A percentile compares a stretch with the other conserved stretches of the same genome.
Conservation (phyloP, 768 basidiomycete genomes). For the Lentinula lateritia region DNA sequence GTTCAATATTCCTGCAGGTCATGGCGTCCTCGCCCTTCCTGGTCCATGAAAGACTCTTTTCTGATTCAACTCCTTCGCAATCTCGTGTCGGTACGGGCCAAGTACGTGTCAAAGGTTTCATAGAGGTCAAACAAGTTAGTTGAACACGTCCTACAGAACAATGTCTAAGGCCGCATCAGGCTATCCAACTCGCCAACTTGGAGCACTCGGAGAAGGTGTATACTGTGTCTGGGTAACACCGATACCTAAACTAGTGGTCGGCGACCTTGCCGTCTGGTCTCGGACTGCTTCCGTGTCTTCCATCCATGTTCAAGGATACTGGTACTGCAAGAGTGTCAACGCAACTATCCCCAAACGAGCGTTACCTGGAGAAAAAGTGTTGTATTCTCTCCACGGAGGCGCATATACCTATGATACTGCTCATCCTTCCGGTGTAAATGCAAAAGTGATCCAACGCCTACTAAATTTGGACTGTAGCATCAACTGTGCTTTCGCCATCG, state of each 20-base stretch:
- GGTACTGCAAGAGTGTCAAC: slow-evolving; percentile 39
- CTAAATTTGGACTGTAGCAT: slow-evolving; percentile 38
- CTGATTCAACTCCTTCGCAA: background rate
- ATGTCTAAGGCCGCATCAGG: slow-evolving; percentile 32
- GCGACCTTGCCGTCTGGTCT: slow-evolving; percentile 37
- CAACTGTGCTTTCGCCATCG: slow-evolving; percentile 50
- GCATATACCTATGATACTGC: slow-evolving; percentile 50
- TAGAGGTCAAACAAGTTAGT: background rate
- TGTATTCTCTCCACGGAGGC: slow-evolving; percentile 59
- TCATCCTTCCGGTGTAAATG: slow-evolving; percentile 43
- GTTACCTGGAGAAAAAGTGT: slow-evolving; percentile 45
- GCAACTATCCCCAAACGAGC: slow-evolving; percentile 30
- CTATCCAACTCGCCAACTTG: slow-evolving; percentile 25
- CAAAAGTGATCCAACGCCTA: slow-evolving; percentile 38
- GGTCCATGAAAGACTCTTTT: slow-evolving; percentile 27
- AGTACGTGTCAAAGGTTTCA: background rate
- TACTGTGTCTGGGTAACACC: slow-evolving; percentile 46
- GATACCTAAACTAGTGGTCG: slow-evolving; percentile 35
- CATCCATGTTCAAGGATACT: slow-evolving; percentile 49
- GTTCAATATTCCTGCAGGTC: slow-evolving; percentile 18
- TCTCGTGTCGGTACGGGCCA: slow-evolving; percentile 20
- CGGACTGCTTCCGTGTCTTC: slow-evolving; percentile 32
- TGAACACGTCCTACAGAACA: slow-evolving; percentile 20
- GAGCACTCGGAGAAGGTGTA: slow-evolving; percentile 23
- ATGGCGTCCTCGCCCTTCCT: slow-evolving; percentile 39